Evolutionary conservation across 441 rosid genomes (phyloP).

Genomic region (Corymbia citriodora): DNA sequence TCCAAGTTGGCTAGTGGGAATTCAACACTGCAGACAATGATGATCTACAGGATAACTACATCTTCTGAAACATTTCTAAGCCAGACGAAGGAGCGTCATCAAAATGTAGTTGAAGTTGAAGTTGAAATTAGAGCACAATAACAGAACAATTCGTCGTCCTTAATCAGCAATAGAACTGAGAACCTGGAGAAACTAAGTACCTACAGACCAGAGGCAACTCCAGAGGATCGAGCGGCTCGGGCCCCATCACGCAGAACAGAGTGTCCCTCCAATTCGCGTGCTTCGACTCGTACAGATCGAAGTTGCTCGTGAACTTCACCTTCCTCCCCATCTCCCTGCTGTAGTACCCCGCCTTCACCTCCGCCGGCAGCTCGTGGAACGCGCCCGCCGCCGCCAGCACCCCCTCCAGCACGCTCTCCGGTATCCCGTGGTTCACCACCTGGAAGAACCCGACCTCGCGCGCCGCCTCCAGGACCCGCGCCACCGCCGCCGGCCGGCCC

Average conservation of each 20-base stretch:
- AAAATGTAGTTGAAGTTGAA: background rate
- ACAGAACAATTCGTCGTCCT: background rate
- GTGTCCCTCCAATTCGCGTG: slow-evolving; percentile 24
- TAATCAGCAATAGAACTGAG: background rate
- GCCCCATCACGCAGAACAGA: background rate
- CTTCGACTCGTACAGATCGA: slow-evolving; percentile 4
- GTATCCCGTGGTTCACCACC: background rate
- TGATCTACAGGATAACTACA: background rate
- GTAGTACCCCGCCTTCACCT: background rate
- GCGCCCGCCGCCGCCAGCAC: background rate
- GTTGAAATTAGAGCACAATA: background rate
- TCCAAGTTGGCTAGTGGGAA: background rate
- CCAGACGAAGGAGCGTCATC: background rate
- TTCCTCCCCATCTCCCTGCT: background rate
- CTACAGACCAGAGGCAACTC: background rate
- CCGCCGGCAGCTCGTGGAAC: background rate
- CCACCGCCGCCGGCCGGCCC: background rate
- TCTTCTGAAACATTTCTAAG: background rate
- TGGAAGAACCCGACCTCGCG: background rate
- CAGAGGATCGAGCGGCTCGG: background rate
- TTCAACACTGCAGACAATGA: background rate
- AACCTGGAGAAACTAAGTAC: background rate
- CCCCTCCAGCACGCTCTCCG: background rate
- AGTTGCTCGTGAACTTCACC: slow-evolving; percentile 8
- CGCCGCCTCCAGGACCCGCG: background rate